phyloP scores from a whole-genome alignment of 225 moss, liverwort and hornwort species.

The Marchantia polymorpha region DNA sequence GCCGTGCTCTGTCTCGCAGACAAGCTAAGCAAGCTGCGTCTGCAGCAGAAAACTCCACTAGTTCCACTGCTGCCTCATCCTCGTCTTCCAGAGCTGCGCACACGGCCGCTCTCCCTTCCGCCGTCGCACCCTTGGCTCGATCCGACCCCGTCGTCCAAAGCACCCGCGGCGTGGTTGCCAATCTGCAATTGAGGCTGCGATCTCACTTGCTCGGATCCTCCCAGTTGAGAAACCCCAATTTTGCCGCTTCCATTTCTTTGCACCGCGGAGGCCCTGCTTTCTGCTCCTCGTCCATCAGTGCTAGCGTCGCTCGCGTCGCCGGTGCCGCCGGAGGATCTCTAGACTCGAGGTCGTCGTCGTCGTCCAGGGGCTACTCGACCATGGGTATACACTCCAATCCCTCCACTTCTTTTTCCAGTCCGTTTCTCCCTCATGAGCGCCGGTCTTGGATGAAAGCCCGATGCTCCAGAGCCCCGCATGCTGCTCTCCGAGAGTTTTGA shows the following conservation, averaged over 20 bases:
- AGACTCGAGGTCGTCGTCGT: constrained; percentile 10
- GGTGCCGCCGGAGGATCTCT: constrained; percentile 21
- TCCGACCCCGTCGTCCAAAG: constrained; percentile 2
- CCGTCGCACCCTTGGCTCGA: neutral
- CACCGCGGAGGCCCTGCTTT: constrained; percentile 20
- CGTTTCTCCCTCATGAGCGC: neutral
- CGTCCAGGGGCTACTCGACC: constrained; percentile 29
- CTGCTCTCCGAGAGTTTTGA: neutral
- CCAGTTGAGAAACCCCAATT: constrained; percentile 29
- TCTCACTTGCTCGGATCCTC: constrained; percentile 31
- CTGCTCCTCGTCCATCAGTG: constrained; percentile 17
- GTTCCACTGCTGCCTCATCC: neutral
- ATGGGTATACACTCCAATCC: constrained; percentile 35
- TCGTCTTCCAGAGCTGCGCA: constrained; percentile 28
- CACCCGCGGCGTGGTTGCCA: neutral
- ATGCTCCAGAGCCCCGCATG: neutral
- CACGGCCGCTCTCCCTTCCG: constrained; percentile 9
- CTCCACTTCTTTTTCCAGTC: neutral
- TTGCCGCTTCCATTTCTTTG: constrained; percentile 7
- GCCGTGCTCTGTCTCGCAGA: constrained; percentile 23
- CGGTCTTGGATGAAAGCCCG: neutral
- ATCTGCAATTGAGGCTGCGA: constrained; percentile 34
- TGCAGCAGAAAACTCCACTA: neutral
- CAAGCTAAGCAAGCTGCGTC: constrained; percentile 17
- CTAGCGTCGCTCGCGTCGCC: constrained; percentile 11